Percentiles rank a stretch among this genome's conserved stretches.
Evolutionary conservation across 371 early-diverging fungal genomes (phyloP).

Genomic region (Rhizopus stolonifer): DNA sequence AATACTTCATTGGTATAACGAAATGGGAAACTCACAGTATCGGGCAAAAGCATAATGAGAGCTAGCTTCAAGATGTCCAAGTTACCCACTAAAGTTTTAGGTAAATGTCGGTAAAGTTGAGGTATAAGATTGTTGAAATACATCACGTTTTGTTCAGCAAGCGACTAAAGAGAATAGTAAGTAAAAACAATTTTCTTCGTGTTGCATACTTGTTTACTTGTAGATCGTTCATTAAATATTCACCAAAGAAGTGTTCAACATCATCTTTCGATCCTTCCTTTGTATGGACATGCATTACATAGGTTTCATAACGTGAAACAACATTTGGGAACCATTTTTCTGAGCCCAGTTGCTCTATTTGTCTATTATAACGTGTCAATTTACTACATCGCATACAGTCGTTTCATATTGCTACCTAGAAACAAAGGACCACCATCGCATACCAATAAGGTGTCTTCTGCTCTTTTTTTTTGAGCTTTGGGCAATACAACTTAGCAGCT

Average conservation of each 20-base stretch:
- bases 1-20: background rate
- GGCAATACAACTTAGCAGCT: constrained; percentile 24
- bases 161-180: constrained; percentile 19
- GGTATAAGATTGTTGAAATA: constrained; percentile 25
- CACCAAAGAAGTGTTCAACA: constrained; percentile 8
- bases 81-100: constrained; percentile 22
- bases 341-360: constrained; percentile 1
- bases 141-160: constrained; percentile 28
- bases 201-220: constrained; percentile 16
- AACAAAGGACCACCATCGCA: constrained; percentile 45
- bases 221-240: constrained; percentile 29
- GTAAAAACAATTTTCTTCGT: background rate
- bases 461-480: constrained; percentile 19
- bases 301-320: constrained; percentile 13
- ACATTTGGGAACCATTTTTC: constrained; percentile 20
- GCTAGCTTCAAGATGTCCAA: constrained; percentile 24
- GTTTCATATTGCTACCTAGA: constrained; percentile 21
- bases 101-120: constrained; percentile 28
- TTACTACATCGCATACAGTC: background rate
- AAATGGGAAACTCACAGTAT: constrained; percentile 22
- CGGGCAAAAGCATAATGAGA: constrained; percentile 28
- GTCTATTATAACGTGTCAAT: background rate
- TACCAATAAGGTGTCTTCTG: constrained; percentile 27
- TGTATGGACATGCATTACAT: constrained; percentile 11
- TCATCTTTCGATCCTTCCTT: constrained; percentile 7